A percentile compares a stretch with the other conserved stretches of the same genome.
Evolutionary conservation across 768 basidiomycete species (phyloP).

Genomic region (Mycena latifolia): DNA sequence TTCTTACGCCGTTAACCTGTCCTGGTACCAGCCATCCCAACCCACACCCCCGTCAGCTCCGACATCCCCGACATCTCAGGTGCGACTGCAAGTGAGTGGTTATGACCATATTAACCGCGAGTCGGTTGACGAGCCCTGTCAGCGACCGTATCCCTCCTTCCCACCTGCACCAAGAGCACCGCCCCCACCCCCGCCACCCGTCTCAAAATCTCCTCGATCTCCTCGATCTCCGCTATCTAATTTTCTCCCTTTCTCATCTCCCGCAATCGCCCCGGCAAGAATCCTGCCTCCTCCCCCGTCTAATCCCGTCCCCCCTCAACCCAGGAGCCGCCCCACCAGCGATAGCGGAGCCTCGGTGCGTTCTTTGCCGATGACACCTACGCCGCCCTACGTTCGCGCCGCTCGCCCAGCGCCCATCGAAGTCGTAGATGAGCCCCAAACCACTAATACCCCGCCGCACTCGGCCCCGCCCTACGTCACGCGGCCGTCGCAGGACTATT

Average conservation of each 20-base stretch:
- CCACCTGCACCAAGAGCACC: conserved; percentile 46
- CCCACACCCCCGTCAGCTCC: conserved; percentile 28
- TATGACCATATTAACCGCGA: neutral
- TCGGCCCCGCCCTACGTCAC: conserved; percentile 30
- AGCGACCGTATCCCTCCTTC: conserved; percentile 24
- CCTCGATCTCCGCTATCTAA: conserved; percentile 5
- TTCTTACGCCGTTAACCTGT: neutral
- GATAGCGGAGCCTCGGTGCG: conserved; percentile 25
- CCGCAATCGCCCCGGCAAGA: neutral
- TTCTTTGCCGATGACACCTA: conserved; percentile 31
- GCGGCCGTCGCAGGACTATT: conserved; percentile 21
- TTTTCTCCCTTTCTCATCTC: conserved; percentile 8
- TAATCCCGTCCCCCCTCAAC: conserved; percentile 3
- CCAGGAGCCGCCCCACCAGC: conserved; percentile 10
- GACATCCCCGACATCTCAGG: conserved; percentile 46
- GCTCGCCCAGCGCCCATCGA: conserved; percentile 18
- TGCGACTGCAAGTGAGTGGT: conserved; percentile 13
- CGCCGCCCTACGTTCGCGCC: conserved; percentile 27
- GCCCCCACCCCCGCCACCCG: conserved; percentile 40
- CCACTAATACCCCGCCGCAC: conserved; percentile 17
- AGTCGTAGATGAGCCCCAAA: neutral
- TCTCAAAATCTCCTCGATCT: conserved; percentile 21
- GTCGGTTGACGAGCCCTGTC: neutral
- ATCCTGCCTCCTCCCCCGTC: conserved; percentile 10
- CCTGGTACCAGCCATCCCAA: conserved; percentile 6